Evolutionary conservation across 768 basidiomycete genomes (phyloP), one percentile per base, ranked within the genome.

Genomic region (Boletus tomentosulus): DNA sequence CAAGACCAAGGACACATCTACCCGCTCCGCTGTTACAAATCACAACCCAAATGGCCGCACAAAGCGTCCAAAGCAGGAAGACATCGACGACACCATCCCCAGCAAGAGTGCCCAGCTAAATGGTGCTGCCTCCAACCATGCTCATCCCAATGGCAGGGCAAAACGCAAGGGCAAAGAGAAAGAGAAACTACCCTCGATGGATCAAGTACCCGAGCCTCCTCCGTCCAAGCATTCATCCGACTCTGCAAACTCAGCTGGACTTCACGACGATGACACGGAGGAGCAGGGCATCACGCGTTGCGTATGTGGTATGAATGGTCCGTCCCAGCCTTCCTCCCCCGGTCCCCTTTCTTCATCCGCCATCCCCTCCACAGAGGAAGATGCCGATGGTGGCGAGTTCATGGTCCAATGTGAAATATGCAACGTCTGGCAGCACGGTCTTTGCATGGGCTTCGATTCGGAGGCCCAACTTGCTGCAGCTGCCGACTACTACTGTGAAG

Each of bases 361-460:
- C 58, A 44, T 55, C 54, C 51, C 54, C 50, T 57, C 66, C 72
- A 73, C 72, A 77, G 87, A 88, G 69, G 85, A 86, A 62, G 86
- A 87, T 65, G 81, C 83, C 49, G 85, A 87, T 67, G 91, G 89
- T 48, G 91, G 92, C 46, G 94, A 92, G 69, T 91, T 96, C 74
- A 97, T 98, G 92, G 92, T 98, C 48, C 89, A 93, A 70, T 99
- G 96, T 73, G 96, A 98, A 73, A 86, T 78, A 42, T 99, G 96
- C 76, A 90, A 94, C 65, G 92, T 91, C 51, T 99, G 96, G 96
- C 96, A 99, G 73, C 96, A 99, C 68, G 94, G 94, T 3, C 78
- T 86, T 10, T 99, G 97, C 74, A 92, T 99, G 84, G 96, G 94
- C 39, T 90, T 89, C 69, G 85, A 89, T 60, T 81, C 82, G 33